Evolutionary conservation across 768 basidiomycete genomes (phyloP), one percentile per base, ranked within the genome.

Genomic region (Lentinula sp.): DNA sequence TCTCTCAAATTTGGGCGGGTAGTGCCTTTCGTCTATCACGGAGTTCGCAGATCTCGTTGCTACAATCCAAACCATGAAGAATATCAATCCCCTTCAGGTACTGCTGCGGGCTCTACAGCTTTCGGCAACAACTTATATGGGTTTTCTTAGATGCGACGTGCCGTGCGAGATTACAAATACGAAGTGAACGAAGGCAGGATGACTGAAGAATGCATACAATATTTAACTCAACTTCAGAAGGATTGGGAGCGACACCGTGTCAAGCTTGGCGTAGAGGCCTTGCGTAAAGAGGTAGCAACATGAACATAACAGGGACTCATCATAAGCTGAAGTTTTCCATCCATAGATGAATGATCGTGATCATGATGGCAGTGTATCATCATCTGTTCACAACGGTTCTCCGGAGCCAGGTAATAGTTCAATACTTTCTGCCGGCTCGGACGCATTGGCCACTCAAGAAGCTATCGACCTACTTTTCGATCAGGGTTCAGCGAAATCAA

Each of bases 191-290:
- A 99, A 72, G 81, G 86, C 1, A 82, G 81, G 62, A 97, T 99
- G 93, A 90, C 87, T 2, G 95, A 98, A 23, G 97, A 99, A 71
- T 98, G 96, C 69, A 79, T 84, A 42, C 93, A 97, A 74, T 98
- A 98, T 67, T 82, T 98, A 31, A 89, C 86, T 2, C 96, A 98
- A 67, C 78, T 99, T 8, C 95, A 98, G 74, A 95, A 93, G 69
- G 95, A 98, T 70, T 99, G 96, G 96, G 96, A 99, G 73, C 79
- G 92, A 60, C 89, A 93, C 70, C 80, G 94, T 48, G 86, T 95
- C 35, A 91, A 93, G 69, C 76, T 91, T 35, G 91, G 93, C 3
- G 93, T 96, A 8, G 88, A 93, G 67, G 87, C 88, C 8, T 75
- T 94, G 37, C 86, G 89, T 62, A 90, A 87, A 74, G 91, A 94